A percentile compares a stretch with the other conserved stretches of the same genome.
Conservation (phyloP, 345 rosid species). For the Noccaea caerulescens region DNA sequence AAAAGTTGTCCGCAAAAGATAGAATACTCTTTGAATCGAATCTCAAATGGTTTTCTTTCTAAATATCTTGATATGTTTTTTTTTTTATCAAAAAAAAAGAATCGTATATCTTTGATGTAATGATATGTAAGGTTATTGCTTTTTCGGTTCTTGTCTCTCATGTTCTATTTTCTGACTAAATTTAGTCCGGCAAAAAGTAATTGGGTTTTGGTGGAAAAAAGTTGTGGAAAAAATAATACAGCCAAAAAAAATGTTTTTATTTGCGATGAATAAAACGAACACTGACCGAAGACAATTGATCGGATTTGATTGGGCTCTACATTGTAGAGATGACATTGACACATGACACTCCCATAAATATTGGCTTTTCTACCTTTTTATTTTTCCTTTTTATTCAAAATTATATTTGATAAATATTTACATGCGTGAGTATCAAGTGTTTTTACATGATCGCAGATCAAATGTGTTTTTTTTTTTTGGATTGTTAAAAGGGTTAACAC, state of each 20-base stretch:
- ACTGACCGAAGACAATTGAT: conserved; percentile 37
- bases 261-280: conserved; percentile 27
- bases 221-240: neutral
- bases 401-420: neutral
- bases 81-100: no score
- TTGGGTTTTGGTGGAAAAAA: neutral
- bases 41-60: conserved; percentile 3
- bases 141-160: neutral
- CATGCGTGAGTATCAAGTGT: neutral
- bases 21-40: neutral
- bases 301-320: conserved; percentile 46
- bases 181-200: neutral
- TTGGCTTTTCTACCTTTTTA: conserved; percentile 39
- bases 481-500: neutral
- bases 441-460: neutral
- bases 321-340: conserved; percentile 42
- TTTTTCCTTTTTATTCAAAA: neutral
- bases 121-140: neutral
- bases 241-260: conserved; percentile 17
- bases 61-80: neutral
- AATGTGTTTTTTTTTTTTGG: neutral
- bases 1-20: neutral
- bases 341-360: conserved; percentile 47
- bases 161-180: conserved; percentile 12
- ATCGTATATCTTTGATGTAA: neutral